Evolutionary conservation across 495 filamentous ascomycete genomes (phyloP).

Genomic region (Penicillium chermesinum): DNA sequence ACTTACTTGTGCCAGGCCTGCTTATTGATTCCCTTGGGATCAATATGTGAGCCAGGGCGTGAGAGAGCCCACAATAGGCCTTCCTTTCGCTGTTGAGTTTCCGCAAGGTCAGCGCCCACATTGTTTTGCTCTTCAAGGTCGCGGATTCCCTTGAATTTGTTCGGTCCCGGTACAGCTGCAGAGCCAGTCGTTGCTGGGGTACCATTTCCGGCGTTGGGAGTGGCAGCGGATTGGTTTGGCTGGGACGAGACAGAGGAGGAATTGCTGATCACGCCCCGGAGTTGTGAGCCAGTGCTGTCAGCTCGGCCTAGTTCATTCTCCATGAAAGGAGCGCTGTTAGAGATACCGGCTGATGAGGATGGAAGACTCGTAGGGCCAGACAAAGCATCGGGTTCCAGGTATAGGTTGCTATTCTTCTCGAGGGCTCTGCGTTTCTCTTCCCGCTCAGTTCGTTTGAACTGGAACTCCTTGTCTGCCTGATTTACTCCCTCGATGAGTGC

Average conservation of each 20-base stretch:
- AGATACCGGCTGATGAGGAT: slow-evolving; percentile 20
- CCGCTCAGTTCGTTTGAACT: slow-evolving; percentile 84
- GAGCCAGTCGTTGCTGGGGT: slow-evolving; percentile 31
- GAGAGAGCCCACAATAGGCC: slow-evolving; percentile 92
- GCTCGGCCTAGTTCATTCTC: slow-evolving; percentile 65
- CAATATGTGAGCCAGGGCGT: slow-evolving; percentile 87
- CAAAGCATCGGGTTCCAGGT: slow-evolving; percentile 65
- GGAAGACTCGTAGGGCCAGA: slow-evolving; percentile 19
- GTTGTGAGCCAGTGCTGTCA: slow-evolving; percentile 66
- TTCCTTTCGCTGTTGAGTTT: slow-evolving; percentile 69
- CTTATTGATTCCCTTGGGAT: slow-evolving; percentile 92
- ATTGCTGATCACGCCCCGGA: slow-evolving; percentile 47
- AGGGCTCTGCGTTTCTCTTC: slow-evolving; percentile 86
- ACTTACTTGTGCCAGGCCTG: slow-evolving; percentile 99
- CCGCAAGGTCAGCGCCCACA: slow-evolving; percentile 35
- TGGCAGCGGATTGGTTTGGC: slow-evolving; percentile 30
- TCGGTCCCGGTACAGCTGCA: slow-evolving; percentile 44
- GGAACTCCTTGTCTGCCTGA: slow-evolving; percentile 91
- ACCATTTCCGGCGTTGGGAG: slow-evolving; percentile 21
- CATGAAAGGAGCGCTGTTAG: slow-evolving; percentile 40
- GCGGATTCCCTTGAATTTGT: slow-evolving; percentile 79
- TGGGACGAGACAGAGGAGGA: slow-evolving; percentile 45
- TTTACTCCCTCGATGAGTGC: slow-evolving; percentile 85
- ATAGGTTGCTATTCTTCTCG: slow-evolving; percentile 82
- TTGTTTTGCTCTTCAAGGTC: slow-evolving; percentile 81